These are phyloP conservation scores for Neonectria coccinea DNA, from an alignment of 2,329 filamentous ascomycete genomes.

Conservation along the genomic window DNA sequence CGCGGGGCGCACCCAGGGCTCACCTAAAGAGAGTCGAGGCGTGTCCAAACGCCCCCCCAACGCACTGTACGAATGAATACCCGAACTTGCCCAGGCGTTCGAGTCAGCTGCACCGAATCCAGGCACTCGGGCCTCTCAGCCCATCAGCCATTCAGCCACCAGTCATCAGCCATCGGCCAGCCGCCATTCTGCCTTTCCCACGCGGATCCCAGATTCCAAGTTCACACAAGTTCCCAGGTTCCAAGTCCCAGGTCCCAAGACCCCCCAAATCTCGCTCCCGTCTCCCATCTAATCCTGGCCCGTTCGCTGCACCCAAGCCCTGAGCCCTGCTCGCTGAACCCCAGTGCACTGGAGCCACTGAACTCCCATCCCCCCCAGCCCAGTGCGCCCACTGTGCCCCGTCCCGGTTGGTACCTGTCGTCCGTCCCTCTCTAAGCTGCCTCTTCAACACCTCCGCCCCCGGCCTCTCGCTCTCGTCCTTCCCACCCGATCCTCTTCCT, in stretches of 20 bases:
- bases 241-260: background rate
- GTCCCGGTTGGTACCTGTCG: slow-evolving; percentile 24
- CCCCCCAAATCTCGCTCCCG: background rate
- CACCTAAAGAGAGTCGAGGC: slow-evolving; percentile 19
- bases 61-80: too few relatives aligned
- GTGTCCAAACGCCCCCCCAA: background rate
- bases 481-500: slow-evolving; percentile 32
- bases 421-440: slow-evolving; percentile 13
- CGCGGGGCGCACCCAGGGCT: slow-evolving; percentile 8
- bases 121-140: slow-evolving; percentile 44
- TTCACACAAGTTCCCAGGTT: slow-evolving; percentile 1
- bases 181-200: slow-evolving; percentile 29
- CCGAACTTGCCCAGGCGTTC: slow-evolving; percentile 33
- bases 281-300: background rate
- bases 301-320: slow-evolving; percentile 17
- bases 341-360: slow-evolving; percentile 3
- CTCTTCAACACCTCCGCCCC: slow-evolving; percentile 46
- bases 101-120: slow-evolving; percentile 45
- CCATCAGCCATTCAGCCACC: slow-evolving; percentile 2
- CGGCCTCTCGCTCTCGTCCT: slow-evolving; percentile 30
- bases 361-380: background rate
- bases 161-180: background rate
- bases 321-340: slow-evolving; percentile 12
- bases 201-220: slow-evolving; percentile 6
- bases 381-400: slow-evolving; percentile 22